Conservation (phyloP, 169 alveolate species). For the Plasmodium gonderi region DNA sequence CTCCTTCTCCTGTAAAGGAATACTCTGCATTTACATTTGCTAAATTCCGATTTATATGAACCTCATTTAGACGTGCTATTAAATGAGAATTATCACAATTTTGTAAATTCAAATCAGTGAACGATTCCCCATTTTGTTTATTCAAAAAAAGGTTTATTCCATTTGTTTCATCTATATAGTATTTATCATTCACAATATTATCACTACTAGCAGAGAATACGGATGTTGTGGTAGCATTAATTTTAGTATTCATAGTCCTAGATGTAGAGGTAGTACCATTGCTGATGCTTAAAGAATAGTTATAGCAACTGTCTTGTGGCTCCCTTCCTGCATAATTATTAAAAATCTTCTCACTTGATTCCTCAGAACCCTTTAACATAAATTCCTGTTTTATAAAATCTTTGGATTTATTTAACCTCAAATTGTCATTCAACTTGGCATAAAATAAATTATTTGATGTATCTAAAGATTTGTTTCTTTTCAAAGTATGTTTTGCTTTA, state of each 20-base stretch:
- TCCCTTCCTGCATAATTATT: background rate
- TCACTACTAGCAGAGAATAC: background rate
- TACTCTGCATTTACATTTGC: background rate
- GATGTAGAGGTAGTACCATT: background rate
- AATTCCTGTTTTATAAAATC: background rate
- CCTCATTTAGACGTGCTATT: background rate
- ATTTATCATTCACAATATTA: background rate
- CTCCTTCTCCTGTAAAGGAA: background rate
- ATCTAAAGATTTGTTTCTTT: slow-evolving; percentile 8
- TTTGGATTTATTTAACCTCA: slow-evolving; percentile 18
- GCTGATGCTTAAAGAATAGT: background rate
- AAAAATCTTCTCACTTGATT: background rate
- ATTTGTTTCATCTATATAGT: background rate
- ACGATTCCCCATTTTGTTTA: background rate
- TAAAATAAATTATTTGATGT: slow-evolving; percentile 7
- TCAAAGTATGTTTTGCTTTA: slow-evolving; percentile 7
- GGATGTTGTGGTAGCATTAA: background rate
- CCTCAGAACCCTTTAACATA: background rate
- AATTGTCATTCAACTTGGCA: slow-evolving; percentile 11
- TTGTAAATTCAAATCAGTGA: background rate
- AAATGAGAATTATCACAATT: background rate
- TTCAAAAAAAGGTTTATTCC: background rate
- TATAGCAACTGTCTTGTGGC: background rate
- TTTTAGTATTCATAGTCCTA: background rate
- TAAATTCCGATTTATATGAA: background rate